Evolutionary conservation across 2,329 filamentous ascomycete species (phyloP).

Genomic region (Aureobasidium sp.): DNA sequence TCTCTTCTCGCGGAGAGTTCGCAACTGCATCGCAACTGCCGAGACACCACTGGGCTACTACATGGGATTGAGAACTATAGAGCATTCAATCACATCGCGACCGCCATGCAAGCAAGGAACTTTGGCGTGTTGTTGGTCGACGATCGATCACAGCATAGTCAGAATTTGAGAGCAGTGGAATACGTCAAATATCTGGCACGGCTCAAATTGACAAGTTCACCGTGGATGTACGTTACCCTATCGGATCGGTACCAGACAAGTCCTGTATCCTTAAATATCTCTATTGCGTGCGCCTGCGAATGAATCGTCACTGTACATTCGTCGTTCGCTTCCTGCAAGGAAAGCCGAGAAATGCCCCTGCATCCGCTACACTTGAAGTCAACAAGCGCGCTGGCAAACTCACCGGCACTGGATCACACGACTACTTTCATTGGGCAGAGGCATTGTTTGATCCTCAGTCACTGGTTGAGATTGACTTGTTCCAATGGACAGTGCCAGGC

Average conservation of each 20-base stretch:
- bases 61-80: not conserved
- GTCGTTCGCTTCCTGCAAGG: not conserved
- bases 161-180: not conserved
- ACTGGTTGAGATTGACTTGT: not conserved
- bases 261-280: not conserved
- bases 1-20: not conserved
- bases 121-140: not conserved
- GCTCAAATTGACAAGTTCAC: not conserved
- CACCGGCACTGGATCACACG: not conserved
- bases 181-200: not conserved
- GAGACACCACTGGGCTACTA: not conserved
- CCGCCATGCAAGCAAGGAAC: not conserved
- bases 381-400: not conserved
- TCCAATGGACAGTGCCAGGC: not conserved
- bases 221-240: not conserved
- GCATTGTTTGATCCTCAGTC: not conserved
- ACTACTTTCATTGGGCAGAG: too few species aligned
- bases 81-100: not conserved
- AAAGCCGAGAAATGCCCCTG: not conserved
- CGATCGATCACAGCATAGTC: not conserved
- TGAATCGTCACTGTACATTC: not conserved
- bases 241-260: too few species aligned
- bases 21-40: not conserved
- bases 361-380: not conserved
- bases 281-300: not conserved